Base-by-base conservation (phyloP, 257 asterid species). In the Scutellaria barbata region DNA sequence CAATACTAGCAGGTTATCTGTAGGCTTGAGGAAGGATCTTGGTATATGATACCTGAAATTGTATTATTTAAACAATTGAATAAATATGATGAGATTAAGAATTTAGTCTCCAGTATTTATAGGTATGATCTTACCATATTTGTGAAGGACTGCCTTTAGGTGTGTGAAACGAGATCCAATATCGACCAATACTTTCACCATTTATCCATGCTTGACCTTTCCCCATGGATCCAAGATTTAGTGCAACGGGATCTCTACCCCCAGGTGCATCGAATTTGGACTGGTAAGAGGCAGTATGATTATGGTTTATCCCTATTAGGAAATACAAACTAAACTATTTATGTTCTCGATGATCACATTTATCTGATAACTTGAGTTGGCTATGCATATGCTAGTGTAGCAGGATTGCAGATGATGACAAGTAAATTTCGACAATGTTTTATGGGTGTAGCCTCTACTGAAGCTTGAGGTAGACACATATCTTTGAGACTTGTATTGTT, bases 201-300 rank as follows among this genome's bases (percentile, higher is more conserved):
- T 93, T 93, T 20, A 93, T 74, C 95, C 96, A 93, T 25, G 77
- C 86, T 75, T 82, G 86, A 16, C 98, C 98, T 78, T 93, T 93
- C 47, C 98, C 98, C 98, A 93, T 93, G 13, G 96, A 79, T 13
- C 83, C 85, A 39, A 93, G 98, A 79, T 93, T 87, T 60, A 93
- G 63, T 20, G 88, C 92, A 8, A 93, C 76, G 0, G 98, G 96
- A 70, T 82, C 92, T 63, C 46, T 76, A 33, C 96, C 93, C 8
- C 0, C 57, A 0, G 97, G 98, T 58, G 88, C 90, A 73, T 87
- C 94, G 20, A 93, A 89, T 18, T 11, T 53, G 8, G 89, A 59
- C 98, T 93, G 83, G 50, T 25, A 37, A 51, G 22, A 30, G 25
- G 45, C 40, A 71, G 46, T 59, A 12, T 5, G 53, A 46, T 48